Conservation (phyloP, 306 rosid species). For the Vicia sativa region DNA sequence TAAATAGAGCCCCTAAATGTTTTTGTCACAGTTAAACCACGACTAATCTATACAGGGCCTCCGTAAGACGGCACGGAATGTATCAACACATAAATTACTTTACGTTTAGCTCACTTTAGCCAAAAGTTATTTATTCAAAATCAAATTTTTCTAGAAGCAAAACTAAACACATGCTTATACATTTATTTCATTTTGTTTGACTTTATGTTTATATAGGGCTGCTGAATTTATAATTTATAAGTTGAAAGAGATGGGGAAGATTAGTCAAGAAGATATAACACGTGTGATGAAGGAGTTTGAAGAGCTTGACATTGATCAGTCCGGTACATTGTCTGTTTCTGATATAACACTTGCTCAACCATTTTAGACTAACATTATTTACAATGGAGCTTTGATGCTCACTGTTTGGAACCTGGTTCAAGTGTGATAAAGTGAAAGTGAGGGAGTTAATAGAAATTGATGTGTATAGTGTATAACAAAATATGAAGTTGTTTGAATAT, state of each 20-base stretch:
- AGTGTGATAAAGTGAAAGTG: neutral
- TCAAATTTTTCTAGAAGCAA: neutral
- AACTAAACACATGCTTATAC: neutral
- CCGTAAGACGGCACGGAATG: too few relatives aligned
- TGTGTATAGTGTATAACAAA: neutral
- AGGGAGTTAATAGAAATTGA: neutral
- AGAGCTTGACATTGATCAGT: constrained; percentile 84
- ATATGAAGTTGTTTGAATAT: neutral
- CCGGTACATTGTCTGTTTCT: constrained; percentile 67
- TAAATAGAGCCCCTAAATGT: too few relatives aligned
- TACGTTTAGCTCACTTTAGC: neutral
- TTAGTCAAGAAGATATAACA: constrained; percentile 71
- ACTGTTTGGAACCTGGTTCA: too few relatives aligned
- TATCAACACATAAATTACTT: too few relatives aligned
- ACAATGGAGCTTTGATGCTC: neutral
- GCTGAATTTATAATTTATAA: constrained; percentile 79
- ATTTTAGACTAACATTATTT: constrained; percentile 27
- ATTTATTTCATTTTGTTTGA: constrained; percentile 3
- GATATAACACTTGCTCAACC: constrained; percentile 74
- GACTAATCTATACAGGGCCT: too few relatives aligned
- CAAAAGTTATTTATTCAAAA: too few relatives aligned
- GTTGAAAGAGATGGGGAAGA: constrained; percentile 92
- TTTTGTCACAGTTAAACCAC: too few relatives aligned
- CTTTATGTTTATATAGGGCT: constrained; percentile 52
- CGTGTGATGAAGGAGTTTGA: constrained; percentile 79